Evolutionary conservation across 805 yeast genomes (phyloP).

Genomic region (Starmera caribaea): DNA sequence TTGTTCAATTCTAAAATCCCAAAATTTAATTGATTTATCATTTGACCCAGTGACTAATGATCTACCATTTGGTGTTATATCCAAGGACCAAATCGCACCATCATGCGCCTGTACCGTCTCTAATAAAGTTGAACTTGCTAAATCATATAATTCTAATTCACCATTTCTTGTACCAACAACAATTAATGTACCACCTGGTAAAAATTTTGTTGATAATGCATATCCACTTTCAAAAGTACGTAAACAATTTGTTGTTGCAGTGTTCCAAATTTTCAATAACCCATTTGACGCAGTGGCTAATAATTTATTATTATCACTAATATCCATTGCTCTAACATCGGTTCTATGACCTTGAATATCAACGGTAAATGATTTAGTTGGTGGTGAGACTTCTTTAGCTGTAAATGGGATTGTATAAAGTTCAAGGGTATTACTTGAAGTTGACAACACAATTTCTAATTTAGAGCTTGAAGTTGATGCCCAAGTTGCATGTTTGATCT

Average conservation of each 20-base stretch:
- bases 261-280: conserved; percentile 80
- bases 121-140: conserved; percentile 69
- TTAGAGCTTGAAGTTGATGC: conserved; percentile 35
- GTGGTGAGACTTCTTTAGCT: conserved; percentile 37
- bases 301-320: conserved; percentile 72
- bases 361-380: conserved; percentile 44
- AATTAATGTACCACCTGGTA: conserved; percentile 87
- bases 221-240: conserved; percentile 88
- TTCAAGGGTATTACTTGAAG: conserved; percentile 70
- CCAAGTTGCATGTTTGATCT: conserved; percentile 64
- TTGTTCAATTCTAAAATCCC: conserved; percentile 69
- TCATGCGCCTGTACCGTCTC: conserved; percentile 72
- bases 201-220: conserved; percentile 66
- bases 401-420: conserved; percentile 55
- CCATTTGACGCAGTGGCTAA: conserved; percentile 91
- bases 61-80: conserved; percentile 78
- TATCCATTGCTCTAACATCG: conserved; percentile 75
- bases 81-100: conserved; percentile 86
- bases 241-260: conserved; percentile 61
- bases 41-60: conserved; percentile 87
- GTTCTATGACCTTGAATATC: conserved; percentile 84
- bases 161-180: conserved; percentile 89
- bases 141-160: conserved; percentile 71
- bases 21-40: conserved; percentile 81
- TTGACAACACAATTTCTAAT: conserved; percentile 53